These are phyloP conservation scores for Prinsepia uniflora DNA, from an alignment of 306 rosid genomes.

Conservation along the genomic window DNA sequence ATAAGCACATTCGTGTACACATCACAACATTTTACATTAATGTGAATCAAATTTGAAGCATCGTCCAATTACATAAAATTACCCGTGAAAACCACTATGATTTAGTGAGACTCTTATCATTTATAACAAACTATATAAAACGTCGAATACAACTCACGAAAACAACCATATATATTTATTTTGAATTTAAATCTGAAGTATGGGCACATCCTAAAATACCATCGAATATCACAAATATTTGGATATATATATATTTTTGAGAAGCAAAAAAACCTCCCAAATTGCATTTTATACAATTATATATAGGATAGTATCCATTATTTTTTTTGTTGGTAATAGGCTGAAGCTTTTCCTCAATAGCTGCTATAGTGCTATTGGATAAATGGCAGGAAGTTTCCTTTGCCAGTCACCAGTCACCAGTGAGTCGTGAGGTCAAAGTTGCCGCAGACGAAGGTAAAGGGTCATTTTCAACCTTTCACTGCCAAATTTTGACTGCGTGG, in stretches of 20 bases:
- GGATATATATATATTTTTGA: background rate
- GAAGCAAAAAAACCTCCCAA: background rate
- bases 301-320: background rate
- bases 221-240: background rate
- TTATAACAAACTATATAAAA: too few relatives aligned
- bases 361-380: background rate
- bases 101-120: too few relatives aligned
- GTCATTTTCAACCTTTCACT: constrained; percentile 1
- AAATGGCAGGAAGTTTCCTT: background rate
- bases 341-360: background rate
- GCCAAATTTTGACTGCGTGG: background rate
- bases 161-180: too few relatives aligned
- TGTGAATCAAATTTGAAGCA: too few relatives aligned
- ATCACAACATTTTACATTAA: too few relatives aligned
- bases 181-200: too few relatives aligned
- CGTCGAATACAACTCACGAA: too few relatives aligned
- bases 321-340: background rate
- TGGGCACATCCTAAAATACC: too few relatives aligned
- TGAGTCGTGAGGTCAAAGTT: background rate
- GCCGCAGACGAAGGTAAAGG: background rate
- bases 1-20: too few relatives aligned
- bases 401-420: background rate
- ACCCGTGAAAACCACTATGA: too few relatives aligned
- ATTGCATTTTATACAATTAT: background rate
- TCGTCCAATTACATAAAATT: too few relatives aligned